phyloP scores from a whole-genome alignment of 768 basidiomycete species.

The Xerocomellus amylosporus region DNA sequence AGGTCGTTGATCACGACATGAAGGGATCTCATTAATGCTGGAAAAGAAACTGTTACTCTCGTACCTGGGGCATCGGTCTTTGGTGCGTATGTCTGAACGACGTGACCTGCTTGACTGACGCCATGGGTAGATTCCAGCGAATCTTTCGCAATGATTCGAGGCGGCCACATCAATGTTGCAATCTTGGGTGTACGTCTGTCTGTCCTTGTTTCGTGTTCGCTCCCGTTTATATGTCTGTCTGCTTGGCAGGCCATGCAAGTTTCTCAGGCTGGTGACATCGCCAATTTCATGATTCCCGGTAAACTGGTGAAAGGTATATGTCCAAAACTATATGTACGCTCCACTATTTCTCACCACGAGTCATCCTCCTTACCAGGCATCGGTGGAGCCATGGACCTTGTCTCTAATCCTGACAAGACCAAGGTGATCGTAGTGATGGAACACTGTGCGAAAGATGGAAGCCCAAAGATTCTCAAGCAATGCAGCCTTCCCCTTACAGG shows the following conservation, averaged over 20 bases:
- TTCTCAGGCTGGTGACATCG: slow-evolving; percentile 87
- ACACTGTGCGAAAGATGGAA: slow-evolving; percentile 86
- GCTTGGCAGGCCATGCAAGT: slow-evolving; percentile 86
- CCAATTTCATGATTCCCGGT: slow-evolving; percentile 98
- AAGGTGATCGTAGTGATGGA: slow-evolving; percentile 90
- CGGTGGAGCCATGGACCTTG: slow-evolving; percentile 95
- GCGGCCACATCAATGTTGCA: slow-evolving; percentile 90
- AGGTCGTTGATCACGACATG: slow-evolving; percentile 2
- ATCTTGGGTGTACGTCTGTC: slow-evolving; percentile 75
- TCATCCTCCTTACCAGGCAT: slow-evolving; percentile 53
- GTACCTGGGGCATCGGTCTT: slow-evolving; percentile 90
- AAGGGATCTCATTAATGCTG: slow-evolving; percentile 91
- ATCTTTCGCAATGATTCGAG: slow-evolving; percentile 97
- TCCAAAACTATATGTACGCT: neutral
- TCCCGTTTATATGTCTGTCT: slow-evolving; percentile 1
- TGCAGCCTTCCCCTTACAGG: slow-evolving; percentile 89
- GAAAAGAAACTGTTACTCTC: slow-evolving; percentile 92
- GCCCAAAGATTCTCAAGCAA: slow-evolving; percentile 79
- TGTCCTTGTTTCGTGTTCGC: neutral
- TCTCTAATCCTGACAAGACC: slow-evolving; percentile 94
- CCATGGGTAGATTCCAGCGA: slow-evolving; percentile 66
- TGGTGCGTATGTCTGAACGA: slow-evolving; percentile 46
- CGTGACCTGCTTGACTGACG: neutral
- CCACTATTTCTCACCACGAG: slow-evolving; percentile 7
- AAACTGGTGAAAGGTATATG: slow-evolving; percentile 77